Conservation (phyloP, 495 filamentous ascomycete species). For the Penicillium longicatenatum region DNA sequence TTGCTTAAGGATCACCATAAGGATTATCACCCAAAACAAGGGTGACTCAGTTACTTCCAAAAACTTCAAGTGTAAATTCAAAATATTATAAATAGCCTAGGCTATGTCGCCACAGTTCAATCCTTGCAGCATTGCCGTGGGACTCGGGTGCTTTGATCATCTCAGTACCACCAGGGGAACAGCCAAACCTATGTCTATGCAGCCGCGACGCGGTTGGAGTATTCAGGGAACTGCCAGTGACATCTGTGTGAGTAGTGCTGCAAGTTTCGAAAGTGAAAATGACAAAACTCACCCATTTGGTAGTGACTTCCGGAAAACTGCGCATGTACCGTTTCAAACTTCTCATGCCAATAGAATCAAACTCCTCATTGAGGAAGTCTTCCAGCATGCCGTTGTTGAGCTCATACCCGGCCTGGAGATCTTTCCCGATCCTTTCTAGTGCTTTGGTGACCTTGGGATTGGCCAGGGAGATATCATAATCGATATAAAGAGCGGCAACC, state of each 20-base stretch:
- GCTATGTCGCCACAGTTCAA: too few relatives aligned
- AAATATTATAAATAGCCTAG: too few relatives aligned
- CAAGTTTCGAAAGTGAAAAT: not conserved
- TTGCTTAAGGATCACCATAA: too few relatives aligned
- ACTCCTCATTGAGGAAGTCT: not conserved
- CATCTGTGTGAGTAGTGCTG: not conserved
- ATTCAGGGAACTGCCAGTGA: not conserved
- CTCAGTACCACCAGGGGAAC: too few relatives aligned
- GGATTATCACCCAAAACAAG: too few relatives aligned
- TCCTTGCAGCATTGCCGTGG: too few relatives aligned
- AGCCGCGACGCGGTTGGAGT: not conserved
- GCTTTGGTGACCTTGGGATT: not conserved
- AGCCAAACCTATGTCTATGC: not conserved
- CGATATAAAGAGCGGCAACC: not conserved
- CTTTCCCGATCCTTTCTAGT: not conserved
- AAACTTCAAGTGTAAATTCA: too few relatives aligned
- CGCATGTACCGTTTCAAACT: not conserved
- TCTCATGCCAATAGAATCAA: not conserved
- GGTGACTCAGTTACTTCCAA: too few relatives aligned
- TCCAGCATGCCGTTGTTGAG: not conserved
- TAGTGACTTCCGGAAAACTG: not conserved
- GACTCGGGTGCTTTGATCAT: too few relatives aligned
- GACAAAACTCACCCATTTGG: not conserved
- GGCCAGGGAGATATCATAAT: not conserved
- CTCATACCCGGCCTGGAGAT: not conserved